Evolutionary conservation across 805 yeast genomes (phyloP).

Genomic region (Candida quercuum): DNA sequence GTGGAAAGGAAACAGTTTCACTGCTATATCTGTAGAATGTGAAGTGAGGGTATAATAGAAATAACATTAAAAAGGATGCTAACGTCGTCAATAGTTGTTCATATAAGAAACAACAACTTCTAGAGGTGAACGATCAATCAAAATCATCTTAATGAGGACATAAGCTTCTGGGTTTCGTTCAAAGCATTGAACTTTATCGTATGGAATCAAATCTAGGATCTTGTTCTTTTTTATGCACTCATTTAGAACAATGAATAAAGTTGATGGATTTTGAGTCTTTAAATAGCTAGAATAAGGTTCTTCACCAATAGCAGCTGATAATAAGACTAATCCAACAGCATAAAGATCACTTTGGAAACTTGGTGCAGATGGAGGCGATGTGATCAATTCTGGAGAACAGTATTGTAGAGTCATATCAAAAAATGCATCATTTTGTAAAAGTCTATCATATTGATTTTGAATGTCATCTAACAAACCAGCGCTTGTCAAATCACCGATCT

Average conservation of each 20-base stretch:
- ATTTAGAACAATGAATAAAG: slow-evolving; percentile 26
- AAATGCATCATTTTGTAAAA: slow-evolving; percentile 23
- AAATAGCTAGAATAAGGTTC: slow-evolving; percentile 33
- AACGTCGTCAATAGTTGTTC: neutral
- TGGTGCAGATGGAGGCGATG: slow-evolving; percentile 23
- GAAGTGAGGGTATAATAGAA: no score
- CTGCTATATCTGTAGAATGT: no score
- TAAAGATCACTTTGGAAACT: slow-evolving; percentile 37
- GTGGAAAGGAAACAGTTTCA: no score
- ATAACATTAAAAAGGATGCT: neutral
- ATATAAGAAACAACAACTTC: slow-evolving; percentile 12
- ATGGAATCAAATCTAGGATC: slow-evolving; percentile 26
- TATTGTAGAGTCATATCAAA: slow-evolving; percentile 32
- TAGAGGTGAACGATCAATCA: slow-evolving; percentile 24
- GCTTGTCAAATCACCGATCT: slow-evolving; percentile 45
- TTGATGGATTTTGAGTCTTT: slow-evolving; percentile 11
- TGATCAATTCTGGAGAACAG: slow-evolving; percentile 42
- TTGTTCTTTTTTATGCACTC: slow-evolving; percentile 28
- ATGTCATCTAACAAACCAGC: slow-evolving; percentile 22
- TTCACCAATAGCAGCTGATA: slow-evolving; percentile 40
- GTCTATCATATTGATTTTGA: slow-evolving; percentile 7
- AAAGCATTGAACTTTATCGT: slow-evolving; percentile 23
- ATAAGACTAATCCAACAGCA: slow-evolving; percentile 40
- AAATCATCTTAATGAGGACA: slow-evolving; percentile 24
- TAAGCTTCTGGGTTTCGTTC: slow-evolving; percentile 12